Percentiles rank a stretch among this genome's conserved stretches.
These are phyloP conservation scores for Malus sieversii DNA, from an alignment of 306 rosid species.

Conservation along the genomic window DNA sequence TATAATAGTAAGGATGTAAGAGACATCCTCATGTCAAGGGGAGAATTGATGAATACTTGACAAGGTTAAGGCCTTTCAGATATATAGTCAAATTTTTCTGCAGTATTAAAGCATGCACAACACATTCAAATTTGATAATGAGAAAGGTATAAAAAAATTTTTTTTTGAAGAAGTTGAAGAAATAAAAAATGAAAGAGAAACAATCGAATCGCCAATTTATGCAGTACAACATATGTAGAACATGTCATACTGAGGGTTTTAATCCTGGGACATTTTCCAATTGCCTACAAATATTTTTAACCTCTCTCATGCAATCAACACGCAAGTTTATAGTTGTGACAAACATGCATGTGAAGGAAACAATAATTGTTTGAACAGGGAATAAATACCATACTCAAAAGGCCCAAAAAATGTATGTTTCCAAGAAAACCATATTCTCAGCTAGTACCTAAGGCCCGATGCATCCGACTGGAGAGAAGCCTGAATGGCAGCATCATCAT, in stretches of 20 bases:
- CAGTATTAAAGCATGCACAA: not conserved
- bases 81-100: not conserved
- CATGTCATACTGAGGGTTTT: not conserved
- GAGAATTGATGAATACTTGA: not conserved
- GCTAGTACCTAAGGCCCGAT: conserved; percentile 75
- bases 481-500: conserved; percentile 67
- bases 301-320: not conserved
- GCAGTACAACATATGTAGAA: not conserved
- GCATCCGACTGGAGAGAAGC: conserved; percentile 89
- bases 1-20: no score
- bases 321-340: not conserved
- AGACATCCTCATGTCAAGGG: not conserved
- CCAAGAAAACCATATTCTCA: not conserved
- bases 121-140: not conserved
- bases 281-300: not conserved
- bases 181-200: not conserved
- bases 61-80: not conserved
- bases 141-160: not conserved
- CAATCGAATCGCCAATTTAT: not conserved
- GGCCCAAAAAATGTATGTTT: not conserved
- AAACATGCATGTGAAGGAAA: not conserved
- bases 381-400: not conserved
- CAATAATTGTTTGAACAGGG: not conserved
- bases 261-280: not conserved
- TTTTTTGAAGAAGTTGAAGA: no score